Percentiles rank a stretch among this genome's conserved stretches.
These are phyloP conservation scores for Stentor coeruleus DNA, from an alignment of 73 alveolate species.

Conservation along the genomic window DNA sequence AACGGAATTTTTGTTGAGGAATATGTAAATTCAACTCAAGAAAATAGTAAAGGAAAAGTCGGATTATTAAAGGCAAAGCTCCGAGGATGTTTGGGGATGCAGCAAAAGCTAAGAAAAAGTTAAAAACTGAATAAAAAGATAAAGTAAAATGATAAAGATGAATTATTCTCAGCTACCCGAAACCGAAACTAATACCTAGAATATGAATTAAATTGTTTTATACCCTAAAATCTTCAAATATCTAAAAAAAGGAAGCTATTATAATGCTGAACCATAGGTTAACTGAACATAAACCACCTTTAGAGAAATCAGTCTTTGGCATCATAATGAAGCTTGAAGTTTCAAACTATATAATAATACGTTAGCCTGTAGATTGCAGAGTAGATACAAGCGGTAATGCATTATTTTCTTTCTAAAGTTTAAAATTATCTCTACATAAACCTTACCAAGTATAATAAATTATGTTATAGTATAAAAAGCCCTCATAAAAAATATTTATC, in stretches of 20 bases:
- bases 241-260: neutral
- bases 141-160: neutral
- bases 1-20: neutral
- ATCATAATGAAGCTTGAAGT: neutral
- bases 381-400: conserved; percentile 15
- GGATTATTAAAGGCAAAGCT: neutral
- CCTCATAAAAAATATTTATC: no score
- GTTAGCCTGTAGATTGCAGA: neutral
- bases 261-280: neutral
- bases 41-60: neutral
- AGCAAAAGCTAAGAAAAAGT: neutral
- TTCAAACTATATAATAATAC: neutral
- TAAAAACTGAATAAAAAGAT: neutral
- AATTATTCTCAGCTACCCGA: neutral
- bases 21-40: neutral
- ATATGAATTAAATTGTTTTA: neutral
- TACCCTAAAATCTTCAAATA: neutral
- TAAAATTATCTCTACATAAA: no score
- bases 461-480: no score
- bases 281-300: neutral
- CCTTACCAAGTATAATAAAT: no score
- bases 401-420: no score
- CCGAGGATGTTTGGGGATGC: conserved; percentile 9
- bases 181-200: neutral
- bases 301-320: neutral